A percentile compares a stretch with the other conserved stretches of the same genome.
Conservation (phyloP, 805 yeast species). For the Priceomyces carsonii region DNA sequence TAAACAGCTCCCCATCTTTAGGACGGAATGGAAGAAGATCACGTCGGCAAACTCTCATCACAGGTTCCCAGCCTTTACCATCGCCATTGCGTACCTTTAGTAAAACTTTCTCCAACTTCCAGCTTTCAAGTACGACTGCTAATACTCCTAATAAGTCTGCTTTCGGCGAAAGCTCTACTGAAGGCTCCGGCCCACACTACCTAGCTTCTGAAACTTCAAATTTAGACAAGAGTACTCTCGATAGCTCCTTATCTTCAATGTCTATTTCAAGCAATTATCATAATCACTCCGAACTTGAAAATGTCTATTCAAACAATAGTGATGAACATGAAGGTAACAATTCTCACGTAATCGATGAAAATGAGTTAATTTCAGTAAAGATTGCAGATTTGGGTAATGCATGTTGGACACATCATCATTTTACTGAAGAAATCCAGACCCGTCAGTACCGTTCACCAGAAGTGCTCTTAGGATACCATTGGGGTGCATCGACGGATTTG, state of each 20-base stretch:
- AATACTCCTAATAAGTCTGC: constrained; percentile 37
- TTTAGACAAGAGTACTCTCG: constrained; percentile 24
- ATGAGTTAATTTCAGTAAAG: constrained; percentile 63
- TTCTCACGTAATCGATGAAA: constrained; percentile 29
- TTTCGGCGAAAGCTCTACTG: constrained; percentile 9
- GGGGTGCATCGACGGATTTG: constrained; percentile 95
- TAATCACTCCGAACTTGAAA: constrained; percentile 15
- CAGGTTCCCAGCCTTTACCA: constrained; percentile 92
- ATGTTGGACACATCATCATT: constrained; percentile 62
- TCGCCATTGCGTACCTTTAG: constrained; percentile 72
- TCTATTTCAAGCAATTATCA: constrained; percentile 33
- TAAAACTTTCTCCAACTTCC: constrained; percentile 38
- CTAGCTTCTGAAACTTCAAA: constrained; percentile 11
- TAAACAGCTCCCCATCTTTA: constrained; percentile 33
- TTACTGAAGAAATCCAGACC: constrained; percentile 68
- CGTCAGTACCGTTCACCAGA: constrained; percentile 70
- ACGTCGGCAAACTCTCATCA: constrained; percentile 73
- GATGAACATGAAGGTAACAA: constrained; percentile 13
- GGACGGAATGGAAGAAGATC: constrained; percentile 52
- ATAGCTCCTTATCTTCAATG: constrained; percentile 43
- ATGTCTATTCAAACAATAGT: constrained; percentile 18
- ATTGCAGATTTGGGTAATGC: constrained; percentile 74
- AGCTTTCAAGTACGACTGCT: constrained; percentile 37
- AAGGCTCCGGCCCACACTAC: constrained; percentile 16
- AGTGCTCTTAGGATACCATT: constrained; percentile 65